A percentile compares a stretch with the other conserved stretches of the same genome.
These are phyloP conservation scores for Fusarium humuli DNA, from an alignment of 2,329 filamentous ascomycete species.

Conservation along the genomic window DNA sequence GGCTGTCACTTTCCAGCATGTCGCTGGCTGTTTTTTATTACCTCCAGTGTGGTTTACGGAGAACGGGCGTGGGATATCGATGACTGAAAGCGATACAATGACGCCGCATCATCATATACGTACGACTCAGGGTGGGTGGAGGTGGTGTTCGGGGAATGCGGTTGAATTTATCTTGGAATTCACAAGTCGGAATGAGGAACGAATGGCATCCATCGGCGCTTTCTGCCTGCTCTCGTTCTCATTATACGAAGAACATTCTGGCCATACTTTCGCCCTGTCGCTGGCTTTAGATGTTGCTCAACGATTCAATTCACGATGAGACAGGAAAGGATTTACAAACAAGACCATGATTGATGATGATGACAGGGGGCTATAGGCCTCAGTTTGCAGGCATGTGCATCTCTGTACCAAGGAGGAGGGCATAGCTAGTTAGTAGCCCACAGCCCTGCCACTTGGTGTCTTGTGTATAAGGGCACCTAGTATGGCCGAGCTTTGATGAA, in stretches of 20 bases:
- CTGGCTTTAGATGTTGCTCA: slow-evolving; percentile 41
- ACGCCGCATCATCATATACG: slow-evolving; percentile 31
- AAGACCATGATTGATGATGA: slow-evolving; percentile 40
- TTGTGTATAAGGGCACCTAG: slow-evolving; percentile 27
- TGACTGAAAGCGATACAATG: slow-evolving; percentile 28
- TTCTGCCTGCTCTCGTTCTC: slow-evolving; percentile 33
- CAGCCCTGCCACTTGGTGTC: slow-evolving; percentile 25
- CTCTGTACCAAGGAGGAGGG: slow-evolving; percentile 20
- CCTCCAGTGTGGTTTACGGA: slow-evolving; percentile 11
- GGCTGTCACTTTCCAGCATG: slow-evolving; percentile 32
- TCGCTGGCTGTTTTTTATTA: slow-evolving; percentile 39
- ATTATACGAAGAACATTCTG: slow-evolving; percentile 29
- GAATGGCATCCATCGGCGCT: slow-evolving; percentile 16
- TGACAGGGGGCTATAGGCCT: slow-evolving; percentile 20
- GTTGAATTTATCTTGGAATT: slow-evolving; percentile 34
- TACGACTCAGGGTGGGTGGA: slow-evolving; percentile 25
- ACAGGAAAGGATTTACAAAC: slow-evolving; percentile 26
- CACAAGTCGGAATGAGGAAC: slow-evolving; percentile 34
- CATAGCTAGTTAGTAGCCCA: slow-evolving; percentile 12
- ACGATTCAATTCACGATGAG: slow-evolving; percentile 21
- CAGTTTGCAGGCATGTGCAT: slow-evolving; percentile 26
- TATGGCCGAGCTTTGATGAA: slow-evolving; percentile 38
- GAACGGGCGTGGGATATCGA: slow-evolving; percentile 30
- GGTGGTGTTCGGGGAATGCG: slow-evolving; percentile 35
- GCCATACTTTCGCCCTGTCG: slow-evolving; percentile 30